Base-by-base conservation (phyloP, 441 rosid species). In the Erysimum cheiri region DNA sequence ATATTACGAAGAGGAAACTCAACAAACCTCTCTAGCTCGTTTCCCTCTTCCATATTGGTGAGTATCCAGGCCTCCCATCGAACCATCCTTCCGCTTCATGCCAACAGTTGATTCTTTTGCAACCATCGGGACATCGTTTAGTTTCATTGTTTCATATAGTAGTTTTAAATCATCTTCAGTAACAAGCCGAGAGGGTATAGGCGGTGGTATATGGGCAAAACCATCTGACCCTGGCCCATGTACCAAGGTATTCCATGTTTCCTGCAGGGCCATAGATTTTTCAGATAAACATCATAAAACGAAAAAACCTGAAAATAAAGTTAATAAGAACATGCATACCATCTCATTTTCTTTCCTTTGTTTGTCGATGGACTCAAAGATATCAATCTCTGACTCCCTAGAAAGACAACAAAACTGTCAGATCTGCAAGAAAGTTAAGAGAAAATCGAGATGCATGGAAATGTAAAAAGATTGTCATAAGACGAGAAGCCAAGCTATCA, bases 321-420 rank as follows among this genome's bases (percentile, higher is more conserved):
- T 69, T 15, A 31, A 7, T 32, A 46, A 31, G 32, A 46, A 47
- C 44, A 59, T 48, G 33, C 84, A 62, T 85, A 93, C 98, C 94
- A 67, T 80, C 79, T 91, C 98, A 62, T 81, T 72, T 79, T 91
- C 96, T 49, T 60, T 80, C 80, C 98, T 85, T 72, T 81, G 79
- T 61, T 78, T 84, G 82, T 91, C 98, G 80, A 93, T 76, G 68
- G 94, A 89, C 73, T 93, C 98, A 77, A 93, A 93, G 29, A 91
- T 60, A 66, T 93, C 98, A 64, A 93, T 93, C 91, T 93, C 98
- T 22, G 94, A 76, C 80, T 91, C 97, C 33, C 98, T 93, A 91
- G 72, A 71, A 65, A 57, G 46, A 66, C 13, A 73, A 66, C 26
- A 29, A 24, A 49, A 17, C 61, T 22, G 49, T 73, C 48, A 66